Base-by-base conservation (phyloP, 495 filamentous ascomycete species). In the Penicillium turbatum region DNA sequence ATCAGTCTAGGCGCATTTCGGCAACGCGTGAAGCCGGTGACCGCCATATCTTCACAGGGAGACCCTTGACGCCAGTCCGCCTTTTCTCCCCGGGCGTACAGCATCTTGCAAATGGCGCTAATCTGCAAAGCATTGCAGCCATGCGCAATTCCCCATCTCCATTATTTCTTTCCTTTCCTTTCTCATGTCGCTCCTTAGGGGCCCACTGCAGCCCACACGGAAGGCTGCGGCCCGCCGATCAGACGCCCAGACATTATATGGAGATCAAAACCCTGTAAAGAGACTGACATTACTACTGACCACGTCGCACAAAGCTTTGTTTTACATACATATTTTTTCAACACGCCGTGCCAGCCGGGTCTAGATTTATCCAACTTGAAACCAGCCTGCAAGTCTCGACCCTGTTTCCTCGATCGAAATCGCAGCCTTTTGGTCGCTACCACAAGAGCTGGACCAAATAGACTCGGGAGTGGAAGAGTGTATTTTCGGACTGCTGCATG, bases 1-100 rank as follows among this genome's bases (percentile, higher is more conserved):
- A n/a, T 37, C 9, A 37, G n/a, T 37, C n/a, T 37, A 16, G 35
- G n/a, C 35, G 35, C 35, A 8, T 27, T 40, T 50, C 47, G 47
- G 47, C 40, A 27, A 41, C 54, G 24, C n/a, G 16, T 31, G 46
- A 56, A 21, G 24, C 41, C 49, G 49, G 55, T 53, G 55, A 46
- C 55, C 49, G 42, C 55, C 43, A 31, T 31, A 11, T 10, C 32
- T 13, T 35, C 12, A 13, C 32, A 13, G 32, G 32, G 12, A 35
- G 9, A 35, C 12, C 32, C 32, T 35, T 35, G 32, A 35, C 32
- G 12, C 32, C 1, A 13, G 32, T 13, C 12, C 32, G 2, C 15
- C 6, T 37, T n/a, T 44, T 44, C 24, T 15, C 30, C 26, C 19
- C 47, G 32, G 32, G 32, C 4, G 32, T 35, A 35, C 35, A 37